phyloP scores from a whole-genome alignment of 208 protist species.

The Acanthamoeba triangularis region DNA sequence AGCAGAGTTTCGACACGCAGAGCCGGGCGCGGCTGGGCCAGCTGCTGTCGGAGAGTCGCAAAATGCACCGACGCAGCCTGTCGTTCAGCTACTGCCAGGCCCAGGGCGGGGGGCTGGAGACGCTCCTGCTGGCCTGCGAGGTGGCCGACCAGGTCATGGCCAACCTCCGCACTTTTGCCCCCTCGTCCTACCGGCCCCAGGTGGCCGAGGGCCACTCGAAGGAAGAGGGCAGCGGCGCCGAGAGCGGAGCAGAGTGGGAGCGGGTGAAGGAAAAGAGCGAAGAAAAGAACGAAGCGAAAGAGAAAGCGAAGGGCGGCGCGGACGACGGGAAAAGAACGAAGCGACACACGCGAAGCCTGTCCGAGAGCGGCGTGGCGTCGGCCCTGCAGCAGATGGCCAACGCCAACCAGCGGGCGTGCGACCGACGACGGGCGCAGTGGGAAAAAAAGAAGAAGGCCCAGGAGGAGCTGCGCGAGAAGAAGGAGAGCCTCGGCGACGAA shows the following conservation, averaged over 20 bases:
- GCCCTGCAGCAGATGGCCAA: conserved; percentile 19
- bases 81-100: neutral
- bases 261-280: neutral
- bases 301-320: neutral
- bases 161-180: neutral
- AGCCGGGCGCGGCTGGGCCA: conserved; percentile 21
- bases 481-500: neutral
- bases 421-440: neutral
- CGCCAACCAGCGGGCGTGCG: neutral
- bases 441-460: conserved; percentile 16
- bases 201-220: neutral
- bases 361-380: conserved; percentile 9
- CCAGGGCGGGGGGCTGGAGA: neutral
- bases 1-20: neutral
- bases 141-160: conserved; percentile 44
- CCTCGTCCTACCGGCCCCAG: neutral
- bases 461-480: neutral
- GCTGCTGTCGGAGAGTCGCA: conserved; percentile 22
- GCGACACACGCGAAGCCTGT: conserved; percentile 10
- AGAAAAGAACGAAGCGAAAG: neutral
- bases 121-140: conserved; percentile 19
- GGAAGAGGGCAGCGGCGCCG: neutral
- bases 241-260: conserved; percentile 45
- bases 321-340: neutral
- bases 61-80: conserved; percentile 42